Evolutionary conservation across 2,329 filamentous ascomycete species (phyloP).

Genomic region (Echinosphaeria canescens): DNA sequence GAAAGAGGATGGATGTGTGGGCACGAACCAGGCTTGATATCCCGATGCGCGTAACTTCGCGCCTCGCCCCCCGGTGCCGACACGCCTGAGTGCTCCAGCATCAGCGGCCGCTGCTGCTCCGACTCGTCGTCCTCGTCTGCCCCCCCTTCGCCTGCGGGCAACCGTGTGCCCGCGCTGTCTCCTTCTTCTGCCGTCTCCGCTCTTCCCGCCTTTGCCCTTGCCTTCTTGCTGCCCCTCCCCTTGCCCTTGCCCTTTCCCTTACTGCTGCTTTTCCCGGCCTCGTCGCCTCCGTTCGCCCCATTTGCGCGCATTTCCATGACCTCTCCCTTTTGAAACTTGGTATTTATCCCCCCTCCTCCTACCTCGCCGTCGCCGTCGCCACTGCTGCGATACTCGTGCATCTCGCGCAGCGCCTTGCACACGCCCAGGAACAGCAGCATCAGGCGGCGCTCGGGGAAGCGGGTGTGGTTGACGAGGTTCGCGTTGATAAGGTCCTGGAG

Average conservation of each 20-base stretch:
- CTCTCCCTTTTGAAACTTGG: too few relatives aligned
- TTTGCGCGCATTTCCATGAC: slow-evolving; percentile 26
- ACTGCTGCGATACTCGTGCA: slow-evolving; percentile 60
- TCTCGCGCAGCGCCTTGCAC: slow-evolving; percentile 65
- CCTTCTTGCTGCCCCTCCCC: too few relatives aligned
- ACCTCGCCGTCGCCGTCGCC: slow-evolving; percentile 10
- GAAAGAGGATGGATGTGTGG: background rate
- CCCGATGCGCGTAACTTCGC: slow-evolving; percentile 77
- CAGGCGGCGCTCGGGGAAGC: slow-evolving; percentile 69
- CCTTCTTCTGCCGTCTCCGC: too few relatives aligned
- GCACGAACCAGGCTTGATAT: slow-evolving; percentile 78
- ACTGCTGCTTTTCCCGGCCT: too few relatives aligned
- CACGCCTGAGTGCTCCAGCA: slow-evolving; percentile 54
- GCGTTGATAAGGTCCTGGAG: slow-evolving; percentile 97
- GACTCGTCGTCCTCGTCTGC: slow-evolving; percentile 47
- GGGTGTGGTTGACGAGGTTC: slow-evolving; percentile 85
- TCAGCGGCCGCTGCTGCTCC: slow-evolving; percentile 61
- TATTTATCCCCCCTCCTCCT: too few relatives aligned
- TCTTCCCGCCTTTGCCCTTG: slow-evolving; percentile 13
- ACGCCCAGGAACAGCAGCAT: slow-evolving; percentile 88
- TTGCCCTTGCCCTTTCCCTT: too few relatives aligned
- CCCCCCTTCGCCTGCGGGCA: too few relatives aligned
- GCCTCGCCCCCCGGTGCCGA: slow-evolving; percentile 45
- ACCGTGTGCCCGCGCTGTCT: too few relatives aligned
- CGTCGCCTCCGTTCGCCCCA: slow-evolving; percentile 14